phyloP scores from a whole-genome alignment of 768 basidiomycete species.

The Termitomyces sp. region DNA sequence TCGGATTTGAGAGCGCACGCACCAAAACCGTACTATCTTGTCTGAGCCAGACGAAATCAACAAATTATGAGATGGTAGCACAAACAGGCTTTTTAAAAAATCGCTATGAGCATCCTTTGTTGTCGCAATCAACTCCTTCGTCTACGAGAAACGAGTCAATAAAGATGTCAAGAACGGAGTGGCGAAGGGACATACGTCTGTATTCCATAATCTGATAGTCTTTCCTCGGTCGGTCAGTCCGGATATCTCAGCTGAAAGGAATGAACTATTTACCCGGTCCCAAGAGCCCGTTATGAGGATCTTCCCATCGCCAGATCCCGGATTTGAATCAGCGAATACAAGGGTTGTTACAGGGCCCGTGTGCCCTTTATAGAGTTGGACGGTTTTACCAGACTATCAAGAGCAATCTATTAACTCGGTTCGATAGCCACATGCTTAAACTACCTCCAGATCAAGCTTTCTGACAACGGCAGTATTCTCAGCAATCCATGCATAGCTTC shows the following conservation, averaged over 20 bases:
- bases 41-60: constrained; percentile 89
- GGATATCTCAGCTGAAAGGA: neutral
- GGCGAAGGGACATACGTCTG: constrained; percentile 40
- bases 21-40: constrained; percentile 86
- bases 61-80: constrained; percentile 58
- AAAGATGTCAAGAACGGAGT: neutral
- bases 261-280: constrained; percentile 58
- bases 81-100: constrained; percentile 82
- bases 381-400: constrained; percentile 73
- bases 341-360: constrained; percentile 84
- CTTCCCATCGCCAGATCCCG: constrained; percentile 33
- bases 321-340: constrained; percentile 49
- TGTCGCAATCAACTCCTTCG: constrained; percentile 61
- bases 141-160: constrained; percentile 34
- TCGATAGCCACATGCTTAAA: neutral
- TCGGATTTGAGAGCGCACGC: constrained; percentile 17
- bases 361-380: constrained; percentile 77
- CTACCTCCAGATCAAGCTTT: constrained; percentile 73
- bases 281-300: constrained; percentile 88
- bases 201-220: constrained; percentile 88
- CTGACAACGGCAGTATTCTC: constrained; percentile 76
- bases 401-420: neutral
- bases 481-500: constrained; percentile 75
- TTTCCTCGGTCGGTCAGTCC: constrained; percentile 24
- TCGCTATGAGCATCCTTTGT: constrained; percentile 73